Evolutionary conservation across 305 asterid genomes (phyloP), one percentile per base, ranked within the genome.

Genomic region (Fraxinus baroniana): DNA sequence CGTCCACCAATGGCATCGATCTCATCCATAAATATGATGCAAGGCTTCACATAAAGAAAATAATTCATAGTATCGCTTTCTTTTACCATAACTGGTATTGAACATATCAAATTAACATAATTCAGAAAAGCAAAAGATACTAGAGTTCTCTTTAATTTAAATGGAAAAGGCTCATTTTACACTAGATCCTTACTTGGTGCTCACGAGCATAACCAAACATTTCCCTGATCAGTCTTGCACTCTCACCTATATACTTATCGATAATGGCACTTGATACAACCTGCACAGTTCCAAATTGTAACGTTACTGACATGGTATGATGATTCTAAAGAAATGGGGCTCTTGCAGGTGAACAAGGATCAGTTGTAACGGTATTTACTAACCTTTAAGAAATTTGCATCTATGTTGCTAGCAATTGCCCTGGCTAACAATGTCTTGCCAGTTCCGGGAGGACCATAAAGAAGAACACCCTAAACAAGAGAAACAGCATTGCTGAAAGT

Each of bases 221-320:
- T 87, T 95, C 99, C 85, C 99, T 89, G 80, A 95, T 95, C 87
- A 95, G 86, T 84, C 99, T 91, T 49, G 99, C 99, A 86, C 99
- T 95, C 91, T 95, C 99, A 78, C 98, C 99, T 6, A 95, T 95
- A 83, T 95, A 95, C 86, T 95, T 95, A 82, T 95, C 99, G 81
- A 95, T 94, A 83, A 95, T 94, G 46, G 99, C 99, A 93, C 99
- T 95, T 7, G 99, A 95, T 55, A 95, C 98, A 81, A 95, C 99
- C 99, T 95, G 93, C 78, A 87, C 4, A 36, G 33, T 46, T 12
- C 49, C 73, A 79, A 41, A 78, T 77, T 35, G 57, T 87, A 80
- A 80, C 84, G 78, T 76, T 41, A 81, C 70, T 33, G 26, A 49
- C 73, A 55, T 76, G 55, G 78, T 76, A 82, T 36, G 76, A 71